A percentile compares a stretch with the other conserved stretches of the same genome.
These are phyloP conservation scores for Fusarium compactum DNA, from an alignment of 2,329 filamentous ascomycete species.

Conservation along the genomic window DNA sequence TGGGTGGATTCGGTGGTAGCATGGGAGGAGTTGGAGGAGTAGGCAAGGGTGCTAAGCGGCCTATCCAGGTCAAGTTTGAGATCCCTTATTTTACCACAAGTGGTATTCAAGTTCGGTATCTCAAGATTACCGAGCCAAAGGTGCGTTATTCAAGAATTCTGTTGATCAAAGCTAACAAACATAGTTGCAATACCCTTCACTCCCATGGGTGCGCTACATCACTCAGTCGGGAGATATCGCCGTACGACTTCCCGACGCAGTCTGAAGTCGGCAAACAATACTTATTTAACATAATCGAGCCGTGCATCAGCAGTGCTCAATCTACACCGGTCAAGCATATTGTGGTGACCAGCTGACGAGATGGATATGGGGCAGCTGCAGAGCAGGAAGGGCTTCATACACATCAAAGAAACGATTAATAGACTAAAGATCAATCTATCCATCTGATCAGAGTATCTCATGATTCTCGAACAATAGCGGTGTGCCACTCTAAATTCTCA, in stretches of 20 bases:
- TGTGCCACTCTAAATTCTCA: constrained; percentile 45
- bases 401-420: constrained; percentile 46
- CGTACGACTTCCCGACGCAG: constrained; percentile 90
- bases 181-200: constrained; percentile 95
- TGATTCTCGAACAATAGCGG: constrained; percentile 43
- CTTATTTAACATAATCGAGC: constrained; percentile 35
- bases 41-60: constrained; percentile 88
- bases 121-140: constrained; percentile 99
- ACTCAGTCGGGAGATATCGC: constrained; percentile 98
- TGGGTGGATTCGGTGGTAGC: constrained; percentile 93
- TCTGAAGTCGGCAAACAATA: constrained; percentile 60
- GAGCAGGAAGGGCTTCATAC: constrained; percentile 38
- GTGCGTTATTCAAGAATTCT: constrained; percentile 63
- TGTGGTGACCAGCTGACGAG: constrained; percentile 20
- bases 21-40: constrained; percentile 88
- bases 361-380: constrained; percentile 33
- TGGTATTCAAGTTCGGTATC: constrained; percentile 96
- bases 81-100: constrained; percentile 99
- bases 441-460: neutral
- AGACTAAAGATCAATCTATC: constrained; percentile 40
- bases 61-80: constrained; percentile 99
- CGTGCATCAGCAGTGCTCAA: constrained; percentile 6
- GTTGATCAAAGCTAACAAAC: constrained; percentile 10
- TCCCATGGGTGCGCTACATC: constrained; percentile 98
- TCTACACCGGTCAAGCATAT: constrained; percentile 11